Evolutionary conservation across 108 stramenopile genomes (phyloP).

Genomic region (Poteriospumella lacustris): DNA sequence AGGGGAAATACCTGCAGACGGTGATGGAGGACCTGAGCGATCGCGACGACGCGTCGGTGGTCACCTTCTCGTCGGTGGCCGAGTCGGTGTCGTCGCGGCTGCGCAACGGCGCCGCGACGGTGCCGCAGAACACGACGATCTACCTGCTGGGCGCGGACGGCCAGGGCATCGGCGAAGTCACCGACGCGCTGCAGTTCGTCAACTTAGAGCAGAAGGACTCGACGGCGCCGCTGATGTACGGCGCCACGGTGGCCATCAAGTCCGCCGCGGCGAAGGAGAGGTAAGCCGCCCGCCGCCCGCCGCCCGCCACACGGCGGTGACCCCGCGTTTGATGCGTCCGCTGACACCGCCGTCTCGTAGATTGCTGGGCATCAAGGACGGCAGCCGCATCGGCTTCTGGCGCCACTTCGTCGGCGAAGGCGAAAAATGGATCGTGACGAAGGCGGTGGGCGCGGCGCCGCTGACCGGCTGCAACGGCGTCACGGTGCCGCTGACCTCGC

Average conservation of each 20-base stretch:
- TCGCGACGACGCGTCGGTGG: neutral
- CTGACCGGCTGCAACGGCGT: too few relatives aligned
- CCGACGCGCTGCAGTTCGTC: neutral
- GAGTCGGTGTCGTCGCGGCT: neutral
- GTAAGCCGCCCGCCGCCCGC: too few relatives aligned
- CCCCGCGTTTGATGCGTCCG: too few relatives aligned
- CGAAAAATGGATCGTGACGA: neutral
- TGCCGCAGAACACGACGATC: neutral
- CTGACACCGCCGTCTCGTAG: neutral
- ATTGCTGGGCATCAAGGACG: constrained; percentile 13
- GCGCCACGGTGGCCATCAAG: neutral
- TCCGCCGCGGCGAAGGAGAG: constrained; percentile 15
- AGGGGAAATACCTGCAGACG: neutral
- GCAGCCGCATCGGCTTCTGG: constrained; percentile 5
- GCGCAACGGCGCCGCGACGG: neutral
- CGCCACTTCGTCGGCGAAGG: constrained; percentile 12
- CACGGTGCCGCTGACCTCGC: neutral
- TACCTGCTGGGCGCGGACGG: constrained; percentile 22
- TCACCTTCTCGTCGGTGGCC: neutral
- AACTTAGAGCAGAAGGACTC: neutral
- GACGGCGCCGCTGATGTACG: neutral
- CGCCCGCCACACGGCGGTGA: too few relatives aligned
- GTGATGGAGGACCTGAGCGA: neutral
- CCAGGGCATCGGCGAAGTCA: constrained; percentile 1
- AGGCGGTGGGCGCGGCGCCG: neutral